Conservation (phyloP, 768 basidiomycete species). For the Suillus ampliporus region DNA sequence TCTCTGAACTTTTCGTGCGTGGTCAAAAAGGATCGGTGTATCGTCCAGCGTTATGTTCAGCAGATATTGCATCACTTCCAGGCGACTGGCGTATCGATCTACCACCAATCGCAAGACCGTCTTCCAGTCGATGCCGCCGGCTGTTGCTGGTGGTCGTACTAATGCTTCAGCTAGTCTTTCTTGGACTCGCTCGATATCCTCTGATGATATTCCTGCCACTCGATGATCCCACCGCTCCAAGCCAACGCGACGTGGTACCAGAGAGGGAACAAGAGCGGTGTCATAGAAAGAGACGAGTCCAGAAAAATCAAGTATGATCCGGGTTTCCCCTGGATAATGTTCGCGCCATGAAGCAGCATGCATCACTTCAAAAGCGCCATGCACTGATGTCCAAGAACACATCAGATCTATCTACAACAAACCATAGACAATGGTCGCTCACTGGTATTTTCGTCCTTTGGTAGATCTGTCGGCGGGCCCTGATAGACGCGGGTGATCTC, state of each 20-base stretch:
- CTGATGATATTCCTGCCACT: constrained; percentile 16
- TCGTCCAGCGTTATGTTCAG: constrained; percentile 31
- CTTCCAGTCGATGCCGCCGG: constrained; percentile 49
- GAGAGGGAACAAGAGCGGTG: constrained; percentile 24
- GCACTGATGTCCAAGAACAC: not conserved
- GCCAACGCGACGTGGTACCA: constrained; percentile 17
- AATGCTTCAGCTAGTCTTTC: constrained; percentile 14
- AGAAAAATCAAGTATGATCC: constrained; percentile 26
- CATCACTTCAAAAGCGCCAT: constrained; percentile 16
- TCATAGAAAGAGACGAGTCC: constrained; percentile 34
- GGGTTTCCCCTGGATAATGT: constrained; percentile 29
- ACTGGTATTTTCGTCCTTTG: constrained; percentile 6
- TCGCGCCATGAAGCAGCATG: constrained; percentile 29
- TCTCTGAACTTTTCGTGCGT: constrained; percentile 13
- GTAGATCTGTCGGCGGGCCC: no score
- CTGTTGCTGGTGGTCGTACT: constrained; percentile 2
- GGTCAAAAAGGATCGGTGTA: constrained; percentile 14
- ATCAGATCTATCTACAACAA: not conserved
- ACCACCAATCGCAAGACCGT: constrained; percentile 42
- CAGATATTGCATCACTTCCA: constrained; percentile 46
- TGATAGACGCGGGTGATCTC: not conserved
- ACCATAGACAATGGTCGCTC: not conserved
- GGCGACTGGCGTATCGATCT: constrained; percentile 48
- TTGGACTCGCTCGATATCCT: constrained; percentile 16
- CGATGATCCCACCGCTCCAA: constrained; percentile 30